Percentiles rank a stretch among this genome's conserved stretches.
Conservation (phyloP, 495 filamentous ascomycete genomes). For the Tuber brumale region DNA sequence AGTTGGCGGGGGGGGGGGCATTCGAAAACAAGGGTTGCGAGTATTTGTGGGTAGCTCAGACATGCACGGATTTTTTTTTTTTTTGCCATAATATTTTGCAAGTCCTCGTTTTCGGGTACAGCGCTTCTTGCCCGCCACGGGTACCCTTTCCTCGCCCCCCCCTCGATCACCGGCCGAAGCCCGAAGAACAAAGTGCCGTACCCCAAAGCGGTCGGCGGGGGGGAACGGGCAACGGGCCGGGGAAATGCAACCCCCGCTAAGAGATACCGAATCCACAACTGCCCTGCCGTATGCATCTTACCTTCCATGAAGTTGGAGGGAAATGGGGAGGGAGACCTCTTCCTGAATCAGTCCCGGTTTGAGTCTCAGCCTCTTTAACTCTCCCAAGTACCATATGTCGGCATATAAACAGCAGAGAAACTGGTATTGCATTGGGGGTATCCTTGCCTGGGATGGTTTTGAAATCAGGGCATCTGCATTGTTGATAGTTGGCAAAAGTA, state of each 20-base stretch:
- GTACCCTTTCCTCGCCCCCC: background rate
- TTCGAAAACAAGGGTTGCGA: background rate
- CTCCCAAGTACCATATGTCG: background rate
- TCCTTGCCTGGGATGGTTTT: background rate
- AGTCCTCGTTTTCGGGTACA: background rate
- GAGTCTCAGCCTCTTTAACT: background rate
- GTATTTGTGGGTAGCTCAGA: background rate
- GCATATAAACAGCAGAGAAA: background rate
- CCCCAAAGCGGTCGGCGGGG: background rate
- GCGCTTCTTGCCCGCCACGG: background rate
- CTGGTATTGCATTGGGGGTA: background rate
- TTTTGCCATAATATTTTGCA: background rate
- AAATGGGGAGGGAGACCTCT: background rate
- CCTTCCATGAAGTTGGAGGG: background rate
- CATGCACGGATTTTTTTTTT: background rate
- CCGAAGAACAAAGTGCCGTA: background rate
- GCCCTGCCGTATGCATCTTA: background rate
- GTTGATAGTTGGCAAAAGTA: background rate
- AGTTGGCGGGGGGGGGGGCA: background rate
- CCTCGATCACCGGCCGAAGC: background rate
- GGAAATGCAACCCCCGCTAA: background rate
- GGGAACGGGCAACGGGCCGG: background rate
- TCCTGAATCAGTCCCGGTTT: background rate
- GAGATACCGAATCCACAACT: background rate
- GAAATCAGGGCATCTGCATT: background rate